These are phyloP conservation scores for Neoascochyta sp. DNA, from an alignment of 2,329 filamentous ascomycete genomes.

Conservation along the genomic window DNA sequence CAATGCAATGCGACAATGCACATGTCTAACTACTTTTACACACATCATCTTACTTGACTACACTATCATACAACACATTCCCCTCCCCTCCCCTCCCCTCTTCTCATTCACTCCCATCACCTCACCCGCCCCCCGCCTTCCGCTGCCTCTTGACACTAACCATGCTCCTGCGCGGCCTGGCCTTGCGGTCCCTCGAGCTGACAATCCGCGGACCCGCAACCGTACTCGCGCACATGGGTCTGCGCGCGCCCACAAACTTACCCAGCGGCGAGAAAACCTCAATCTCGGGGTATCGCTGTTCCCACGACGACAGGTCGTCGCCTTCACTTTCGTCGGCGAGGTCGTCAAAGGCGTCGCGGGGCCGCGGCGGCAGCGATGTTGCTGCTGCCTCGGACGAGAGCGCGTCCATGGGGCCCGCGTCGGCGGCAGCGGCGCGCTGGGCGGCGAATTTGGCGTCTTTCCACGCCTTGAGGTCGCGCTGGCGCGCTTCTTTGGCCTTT, in stretches of 20 bases:
- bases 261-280: constrained; percentile 85
- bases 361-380: too few relatives aligned
- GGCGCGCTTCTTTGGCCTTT: constrained; percentile 10
- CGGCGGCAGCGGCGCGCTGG: constrained; percentile 6
- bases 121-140: constrained; percentile 11
- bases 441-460: constrained; percentile 19
- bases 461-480: constrained; percentile 9
- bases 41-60: too few relatives aligned
- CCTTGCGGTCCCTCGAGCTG: constrained; percentile 48
- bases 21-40: too few relatives aligned
- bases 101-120: constrained; percentile 1
- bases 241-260: constrained; percentile 65
- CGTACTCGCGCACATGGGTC: constrained; percentile 69
- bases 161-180: constrained; percentile 67
- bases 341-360: constrained; percentile 1
- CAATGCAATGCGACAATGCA: not conserved
- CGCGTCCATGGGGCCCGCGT: constrained; percentile 31
- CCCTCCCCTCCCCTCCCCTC: constrained; percentile 1
- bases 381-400: constrained; percentile 19
- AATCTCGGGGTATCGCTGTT: constrained; percentile 59
- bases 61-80: too few relatives aligned
- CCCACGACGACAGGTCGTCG: constrained; percentile 16
- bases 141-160: constrained; percentile 45
- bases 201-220: constrained; percentile 53
- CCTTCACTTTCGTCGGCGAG: constrained; percentile 1